Conservation (phyloP, 345 rosid genomes). For the Hibiscus mutabilis region DNA sequence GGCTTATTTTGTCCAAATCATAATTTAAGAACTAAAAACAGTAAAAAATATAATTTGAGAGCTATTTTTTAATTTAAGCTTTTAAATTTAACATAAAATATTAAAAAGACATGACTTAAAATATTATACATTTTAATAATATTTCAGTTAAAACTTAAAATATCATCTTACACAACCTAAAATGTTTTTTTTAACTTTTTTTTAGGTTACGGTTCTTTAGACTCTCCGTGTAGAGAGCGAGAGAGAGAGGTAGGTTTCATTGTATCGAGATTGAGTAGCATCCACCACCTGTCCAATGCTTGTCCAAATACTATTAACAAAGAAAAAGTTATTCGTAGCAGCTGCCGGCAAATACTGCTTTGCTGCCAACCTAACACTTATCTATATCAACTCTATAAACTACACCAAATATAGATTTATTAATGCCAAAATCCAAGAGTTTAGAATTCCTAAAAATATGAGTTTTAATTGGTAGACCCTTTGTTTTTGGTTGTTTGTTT, state of each 20-base stretch:
- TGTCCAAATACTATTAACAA: neutral
- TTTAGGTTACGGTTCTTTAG: too few species aligned
- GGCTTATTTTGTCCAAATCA: too few species aligned
- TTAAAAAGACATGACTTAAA: too few species aligned
- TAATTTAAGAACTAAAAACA: too few species aligned
- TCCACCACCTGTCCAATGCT: constrained; percentile 9
- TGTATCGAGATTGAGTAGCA: neutral
- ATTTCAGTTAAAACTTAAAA: too few species aligned
- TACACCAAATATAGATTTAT: neutral
- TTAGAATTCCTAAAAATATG: neutral
- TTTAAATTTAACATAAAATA: too few species aligned
- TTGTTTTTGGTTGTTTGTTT: neutral
- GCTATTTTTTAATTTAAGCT: too few species aligned
- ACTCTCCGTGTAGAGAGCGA: too few species aligned
- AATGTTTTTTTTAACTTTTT: too few species aligned
- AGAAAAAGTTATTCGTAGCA: neutral
- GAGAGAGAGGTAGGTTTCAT: neutral
- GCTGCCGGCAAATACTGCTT: neutral
- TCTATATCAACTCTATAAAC: neutral
- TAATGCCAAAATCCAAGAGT: neutral
- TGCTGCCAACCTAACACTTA: neutral
- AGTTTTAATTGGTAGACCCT: neutral
- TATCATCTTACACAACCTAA: too few species aligned
- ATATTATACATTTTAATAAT: too few species aligned
- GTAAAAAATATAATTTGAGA: too few species aligned